Base-by-base conservation (phyloP, 176 grass and related monocot species). In the Poa pratensis region DNA sequence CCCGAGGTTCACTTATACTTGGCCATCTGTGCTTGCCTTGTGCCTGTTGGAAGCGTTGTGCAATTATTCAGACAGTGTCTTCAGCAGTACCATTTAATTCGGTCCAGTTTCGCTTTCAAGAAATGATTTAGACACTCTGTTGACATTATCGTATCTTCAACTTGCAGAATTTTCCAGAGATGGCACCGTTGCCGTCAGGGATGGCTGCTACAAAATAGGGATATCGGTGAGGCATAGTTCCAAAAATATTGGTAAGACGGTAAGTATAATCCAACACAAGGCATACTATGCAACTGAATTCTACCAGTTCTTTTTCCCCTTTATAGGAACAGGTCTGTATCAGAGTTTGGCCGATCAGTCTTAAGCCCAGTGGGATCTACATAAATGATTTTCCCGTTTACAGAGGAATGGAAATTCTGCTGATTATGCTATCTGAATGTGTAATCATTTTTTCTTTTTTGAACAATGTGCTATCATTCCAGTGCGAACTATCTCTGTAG, bases 1-100 rank as follows among this genome's bases (percentile, higher is more conserved):
- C 2, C 2, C 0, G 12, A 27, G 10, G 23, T 62, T 14, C 22
- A 1, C 15, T 15, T 62, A 27, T 62, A 62, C 12, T 61, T 27
- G 59, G 9, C 23, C 23, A 62, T 62, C 23, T 62, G 59, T 62
- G 59, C 59, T 62, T 62, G 59, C 59, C 59, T 62, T 62, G 59
- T 62, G 13, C 23, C 23, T 62, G 59, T 62, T 62, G 11, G 59
- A 27, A 62, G 59, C 4, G 59, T 62, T 62, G 23, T 62, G 59
- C 59, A 27, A 5, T 62, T 62, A 62, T 62, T 62, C 58, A 61
- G 10, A 26, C 58, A 26, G 22, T 9, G 58, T 26, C 4, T 61
- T 26, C 22, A 61, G 3, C 22, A 13, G 10, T 61, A 61, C 57
- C 57, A 60, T 61, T 61, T 61, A 61, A 12, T 61, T 61, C 23